Base-by-base conservation (phyloP, 257 asterid species). In the Gentiana straminea region DNA sequence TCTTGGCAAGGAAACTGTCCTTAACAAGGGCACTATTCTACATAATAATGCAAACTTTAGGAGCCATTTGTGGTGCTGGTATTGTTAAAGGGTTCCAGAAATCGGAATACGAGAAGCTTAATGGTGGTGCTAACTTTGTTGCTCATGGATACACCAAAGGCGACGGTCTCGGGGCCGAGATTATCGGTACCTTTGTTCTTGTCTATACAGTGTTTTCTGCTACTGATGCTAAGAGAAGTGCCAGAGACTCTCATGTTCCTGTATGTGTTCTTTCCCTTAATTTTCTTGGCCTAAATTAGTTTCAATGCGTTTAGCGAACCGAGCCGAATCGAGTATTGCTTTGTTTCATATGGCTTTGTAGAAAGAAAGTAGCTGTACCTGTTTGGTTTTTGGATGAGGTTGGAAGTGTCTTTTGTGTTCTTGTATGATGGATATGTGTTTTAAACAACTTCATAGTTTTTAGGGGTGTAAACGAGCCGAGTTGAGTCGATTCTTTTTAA, bases 201-300 rank as follows among this genome's bases (percentile, higher is more conserved):
- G 91, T 82, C 57, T 82, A 82, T 78, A 79, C 86, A 52, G 86
- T 82, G 38, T 80, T 84, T 79, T 84, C 94, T 4, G 94, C 94
- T 44, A 84, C 89, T 33, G 94, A 84, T 66, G 89, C 86, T 69
- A 84, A 84, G 79, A 84, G 94, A 63, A 84, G 59, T 15, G 89
- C 94, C 52, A 68, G 89, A 74, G 86, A 84, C 75, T 84, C 94
- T 0, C 94, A 84, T 61, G 89, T 84, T 45, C 94, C 94, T 10
- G 93, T 80, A 78, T 7, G 75, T 48, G 1, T 58, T 39, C 38
- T 7, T 54, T 41, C 4, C 9, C 5, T 8, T n/a, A 7, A 6
- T 8, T 15, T 13, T 52, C 39, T 10, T 52, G 24, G 24, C 24
- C 24, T 24, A 24, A 24, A 24, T 24, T 24, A 24, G 24, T 24